Conservation (phyloP, 2,329 filamentous ascomycete genomes). For the Colletotrichum caudatum region DNA sequence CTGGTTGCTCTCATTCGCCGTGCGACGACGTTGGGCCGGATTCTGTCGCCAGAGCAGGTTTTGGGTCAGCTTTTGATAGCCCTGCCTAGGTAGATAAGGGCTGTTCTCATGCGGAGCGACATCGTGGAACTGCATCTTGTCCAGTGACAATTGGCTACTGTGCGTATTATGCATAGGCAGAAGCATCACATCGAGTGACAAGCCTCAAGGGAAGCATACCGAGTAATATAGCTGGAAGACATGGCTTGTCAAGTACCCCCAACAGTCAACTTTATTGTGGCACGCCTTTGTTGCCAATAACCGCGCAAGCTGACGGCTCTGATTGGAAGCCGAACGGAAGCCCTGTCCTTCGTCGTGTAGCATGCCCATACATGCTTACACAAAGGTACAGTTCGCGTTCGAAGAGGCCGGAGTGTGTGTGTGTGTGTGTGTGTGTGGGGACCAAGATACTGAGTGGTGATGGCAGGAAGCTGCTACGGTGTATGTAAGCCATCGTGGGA, state of each 20-base stretch:
- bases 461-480: neutral
- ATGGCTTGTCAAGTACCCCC: neutral
- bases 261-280: neutral
- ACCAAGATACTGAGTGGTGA: neutral
- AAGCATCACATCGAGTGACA: neutral
- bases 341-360: neutral
- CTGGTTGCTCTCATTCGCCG: too few species aligned
- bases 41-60: neutral
- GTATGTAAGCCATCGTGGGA: neutral
- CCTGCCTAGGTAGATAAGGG: neutral
- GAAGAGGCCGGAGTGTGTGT: neutral
- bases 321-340: neutral
- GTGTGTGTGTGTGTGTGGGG: neutral
- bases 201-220: neutral
- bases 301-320: neutral
- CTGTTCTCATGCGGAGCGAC: neutral
- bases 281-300: neutral
- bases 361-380: neutral
- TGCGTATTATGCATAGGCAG: neutral
- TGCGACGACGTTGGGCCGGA: neutral
- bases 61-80: neutral
- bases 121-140: neutral
- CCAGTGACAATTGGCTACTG: neutral
- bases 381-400: neutral
- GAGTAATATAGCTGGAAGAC: neutral